A percentile compares a stretch with the other conserved stretches of the same genome.
phyloP scores from a whole-genome alignment of 495 filamentous ascomycete genomes.

The Aspergillus olivimuriae region DNA sequence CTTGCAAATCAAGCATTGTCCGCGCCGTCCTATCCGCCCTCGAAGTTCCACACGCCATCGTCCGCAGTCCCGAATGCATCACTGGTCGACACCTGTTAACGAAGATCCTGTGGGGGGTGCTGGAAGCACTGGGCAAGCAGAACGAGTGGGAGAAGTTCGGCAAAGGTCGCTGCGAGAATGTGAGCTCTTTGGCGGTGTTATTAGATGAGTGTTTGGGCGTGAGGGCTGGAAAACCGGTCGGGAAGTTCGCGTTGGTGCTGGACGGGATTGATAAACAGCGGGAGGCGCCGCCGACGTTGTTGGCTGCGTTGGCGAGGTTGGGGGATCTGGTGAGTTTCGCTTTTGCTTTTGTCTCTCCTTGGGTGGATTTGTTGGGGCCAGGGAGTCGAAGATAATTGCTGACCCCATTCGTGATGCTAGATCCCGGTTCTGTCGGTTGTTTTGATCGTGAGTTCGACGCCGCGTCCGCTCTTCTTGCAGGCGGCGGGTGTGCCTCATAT shows the following conservation, averaged over 20 bases:
- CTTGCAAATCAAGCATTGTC: slow-evolving; percentile 76
- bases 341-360: background rate
- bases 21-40: slow-evolving; percentile 52
- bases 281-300: slow-evolving; percentile 69
- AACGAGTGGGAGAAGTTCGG: slow-evolving; percentile 35
- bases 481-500: slow-evolving; percentile 69
- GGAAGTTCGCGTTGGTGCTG: slow-evolving; percentile 73
- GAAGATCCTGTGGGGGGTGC: slow-evolving; percentile 43
- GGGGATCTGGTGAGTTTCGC: slow-evolving; percentile 61
- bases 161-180: slow-evolving; percentile 64
- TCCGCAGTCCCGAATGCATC: slow-evolving; percentile 80
- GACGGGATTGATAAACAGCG: slow-evolving; percentile 88
- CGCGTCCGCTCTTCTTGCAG: slow-evolving; percentile 65
- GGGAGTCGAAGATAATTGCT: background rate
- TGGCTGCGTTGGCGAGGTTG: slow-evolving; percentile 75
- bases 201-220: slow-evolving; percentile 47
- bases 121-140: slow-evolving; percentile 31
- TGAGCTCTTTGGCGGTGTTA: slow-evolving; percentile 66
- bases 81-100: slow-evolving; percentile 80
- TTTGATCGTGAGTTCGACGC: slow-evolving; percentile 64
- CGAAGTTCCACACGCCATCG: slow-evolving; percentile 56
- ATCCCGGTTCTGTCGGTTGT: slow-evolving; percentile 74
- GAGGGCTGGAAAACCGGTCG: slow-evolving; percentile 12
- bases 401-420: slow-evolving; percentile 38
- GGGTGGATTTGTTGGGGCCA: background rate